Evolutionary conservation across 345 rosid species (phyloP).

Genomic region (Eucalyptus virginea): DNA sequence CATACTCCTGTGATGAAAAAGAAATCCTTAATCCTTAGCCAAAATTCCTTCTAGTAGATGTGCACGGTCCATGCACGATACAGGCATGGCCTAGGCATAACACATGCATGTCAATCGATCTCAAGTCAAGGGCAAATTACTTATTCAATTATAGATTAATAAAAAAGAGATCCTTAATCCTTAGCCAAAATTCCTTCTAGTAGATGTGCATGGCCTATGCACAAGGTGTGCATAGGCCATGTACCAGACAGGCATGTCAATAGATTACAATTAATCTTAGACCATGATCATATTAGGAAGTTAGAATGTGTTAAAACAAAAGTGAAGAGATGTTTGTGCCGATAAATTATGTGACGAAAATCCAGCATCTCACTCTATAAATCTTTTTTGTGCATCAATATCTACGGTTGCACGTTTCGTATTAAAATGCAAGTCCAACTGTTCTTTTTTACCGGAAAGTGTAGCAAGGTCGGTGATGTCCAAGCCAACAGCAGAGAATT

Average conservation of each 20-base stretch:
- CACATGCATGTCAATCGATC: neutral
- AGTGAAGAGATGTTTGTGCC: neutral
- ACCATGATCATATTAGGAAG: neutral
- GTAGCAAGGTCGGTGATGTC: constrained; percentile 59
- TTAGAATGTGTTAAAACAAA: neutral
- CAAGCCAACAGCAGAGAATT: constrained; percentile 51
- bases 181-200: too few species aligned
- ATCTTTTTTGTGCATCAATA: neutral
- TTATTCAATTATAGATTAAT: too few species aligned
- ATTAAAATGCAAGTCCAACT: neutral
- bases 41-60: too few species aligned
- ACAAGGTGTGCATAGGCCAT: too few species aligned
- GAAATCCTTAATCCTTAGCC: too few species aligned
- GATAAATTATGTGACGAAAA: neutral
- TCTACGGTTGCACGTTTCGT: neutral
- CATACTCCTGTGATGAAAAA: neutral
- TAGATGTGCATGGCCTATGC: too few species aligned
- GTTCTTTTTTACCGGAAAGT: constrained; percentile 41
- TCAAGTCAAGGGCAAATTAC: neutral
- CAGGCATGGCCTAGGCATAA: too few species aligned
- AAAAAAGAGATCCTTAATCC: too few species aligned
- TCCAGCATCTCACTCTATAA: neutral
- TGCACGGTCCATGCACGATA: too few species aligned
- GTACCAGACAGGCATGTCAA: too few species aligned
- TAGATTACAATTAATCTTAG: neutral